Conservation (phyloP, 192 early-diverging fungal genomes). For the Backusella tarrabulga region DNA sequence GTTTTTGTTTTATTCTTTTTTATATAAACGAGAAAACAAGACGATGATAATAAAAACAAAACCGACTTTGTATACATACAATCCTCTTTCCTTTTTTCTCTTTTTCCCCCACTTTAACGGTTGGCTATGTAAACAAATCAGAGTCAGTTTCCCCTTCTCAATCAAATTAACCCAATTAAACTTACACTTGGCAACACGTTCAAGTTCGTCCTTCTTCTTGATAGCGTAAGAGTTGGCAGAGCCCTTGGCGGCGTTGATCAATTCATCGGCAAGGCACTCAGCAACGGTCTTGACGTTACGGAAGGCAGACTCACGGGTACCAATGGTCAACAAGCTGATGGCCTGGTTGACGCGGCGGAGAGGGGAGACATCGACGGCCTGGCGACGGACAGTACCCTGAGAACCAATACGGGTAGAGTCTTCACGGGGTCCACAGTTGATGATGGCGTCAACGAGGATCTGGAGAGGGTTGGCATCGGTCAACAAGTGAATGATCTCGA, state of each 20-base stretch:
- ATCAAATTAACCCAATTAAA: neutral
- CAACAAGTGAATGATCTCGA: slow-evolving; percentile 98
- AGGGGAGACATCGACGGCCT: slow-evolving; percentile 99
- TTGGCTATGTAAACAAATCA: neutral
- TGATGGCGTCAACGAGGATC: slow-evolving; percentile 96
- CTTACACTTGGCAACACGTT: slow-evolving; percentile 78
- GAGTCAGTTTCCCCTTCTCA: neutral
- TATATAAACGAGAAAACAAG: neutral
- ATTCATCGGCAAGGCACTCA: slow-evolving; percentile 98
- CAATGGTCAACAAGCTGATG: slow-evolving; percentile 91
- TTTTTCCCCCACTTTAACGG: neutral
- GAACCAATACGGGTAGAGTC: slow-evolving; percentile 99
- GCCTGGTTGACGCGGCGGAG: slow-evolving; percentile 97
- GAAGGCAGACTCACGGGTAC: slow-evolving; percentile 97
- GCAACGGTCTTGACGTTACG: slow-evolving; percentile 99
- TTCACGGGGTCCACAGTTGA: slow-evolving; percentile 99
- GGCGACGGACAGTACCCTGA: slow-evolving; percentile 96
- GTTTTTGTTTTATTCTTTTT: neutral
- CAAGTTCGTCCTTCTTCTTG: slow-evolving; percentile 99
- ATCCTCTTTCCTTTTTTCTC: neutral
- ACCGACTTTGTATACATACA: neutral
- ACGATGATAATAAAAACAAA: neutral
- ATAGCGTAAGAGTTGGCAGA: slow-evolving; percentile 99
- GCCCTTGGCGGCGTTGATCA: slow-evolving; percentile 96
- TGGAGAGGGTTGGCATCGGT: slow-evolving; percentile 99